phyloP scores from a whole-genome alignment of 371 early-diverging fungal genomes.

The Mucor lusitanicus region DNA sequence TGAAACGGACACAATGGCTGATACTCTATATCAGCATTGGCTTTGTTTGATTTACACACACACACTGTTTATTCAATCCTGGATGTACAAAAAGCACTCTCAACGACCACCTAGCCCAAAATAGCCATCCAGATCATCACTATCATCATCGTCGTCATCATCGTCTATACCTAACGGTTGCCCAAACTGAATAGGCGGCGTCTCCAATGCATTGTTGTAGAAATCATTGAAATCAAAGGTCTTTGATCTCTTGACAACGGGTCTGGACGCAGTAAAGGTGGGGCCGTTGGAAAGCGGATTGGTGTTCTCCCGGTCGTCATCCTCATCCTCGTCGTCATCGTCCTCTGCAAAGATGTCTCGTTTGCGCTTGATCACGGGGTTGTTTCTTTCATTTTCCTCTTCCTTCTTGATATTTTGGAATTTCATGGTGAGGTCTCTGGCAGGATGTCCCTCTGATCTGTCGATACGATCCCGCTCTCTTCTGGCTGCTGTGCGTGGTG shows the following conservation, averaged over 20 bases:
- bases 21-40: neutral
- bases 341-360: neutral
- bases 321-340: neutral
- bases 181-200: neutral
- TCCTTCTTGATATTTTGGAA: conserved; percentile 9
- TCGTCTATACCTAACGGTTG: neutral
- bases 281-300: neutral
- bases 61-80: neutral
- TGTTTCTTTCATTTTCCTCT: neutral
- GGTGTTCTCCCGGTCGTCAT: neutral
- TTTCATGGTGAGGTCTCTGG: conserved; percentile 11
- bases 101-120: neutral
- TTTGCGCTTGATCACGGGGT: neutral
- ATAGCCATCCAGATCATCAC: neutral
- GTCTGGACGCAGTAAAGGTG: neutral
- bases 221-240: neutral
- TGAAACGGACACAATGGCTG: neutral
- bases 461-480: conserved; percentile 5
- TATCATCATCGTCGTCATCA: neutral
- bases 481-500: conserved; percentile 8
- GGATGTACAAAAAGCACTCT: neutral
- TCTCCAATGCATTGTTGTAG: neutral
- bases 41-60: neutral
- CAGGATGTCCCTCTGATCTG: conserved; percentile 4
- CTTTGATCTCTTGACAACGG: neutral